Evolutionary conservation across 805 yeast genomes (phyloP), one percentile per base, ranked within the genome.

Genomic region (Candida cerambycidarum): DNA sequence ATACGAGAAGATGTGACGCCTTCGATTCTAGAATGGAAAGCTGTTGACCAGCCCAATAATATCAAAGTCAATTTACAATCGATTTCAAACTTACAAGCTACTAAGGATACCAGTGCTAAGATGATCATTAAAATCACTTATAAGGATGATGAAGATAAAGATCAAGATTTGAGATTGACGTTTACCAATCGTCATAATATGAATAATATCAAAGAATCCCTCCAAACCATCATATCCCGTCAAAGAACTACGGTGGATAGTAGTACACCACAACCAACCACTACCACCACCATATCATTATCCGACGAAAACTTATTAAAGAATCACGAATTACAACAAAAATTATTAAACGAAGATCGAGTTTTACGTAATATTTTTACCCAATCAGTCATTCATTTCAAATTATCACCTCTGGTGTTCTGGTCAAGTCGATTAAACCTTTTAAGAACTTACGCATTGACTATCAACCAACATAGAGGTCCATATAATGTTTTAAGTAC

Each of bases 401-500:
- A 87, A 13, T 65, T 92, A 34, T 83, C 88, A 4, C 87, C 95
- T 0, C 78, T 78, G 30, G 89, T 89, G 53, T 90, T 90, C 62
- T 90, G 97, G 97, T 73, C 81, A 1, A 83, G 90, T 5, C 69
- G 97, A 50, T 69, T 89, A 9, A 87, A 88, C 53, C 72, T 85
- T 18, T 63, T 93, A 42, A 69, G 98, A 41, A 89, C 97, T 0
- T 88, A 79, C 65, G 97, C 97, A 0, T 75, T 93, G 49, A 79
- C 92, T 7, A 77, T 80, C 13, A 78, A 89, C 15, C 99, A 93
- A 58, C 85, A 86, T 50, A 73, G 84, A 38, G 99, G 99, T 0
- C 93, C 96, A 0, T 93, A 90, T 60, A 93, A 93, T 57, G 98
- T 93, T 0, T 67, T 93, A 41, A 85, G 96, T 33, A 89, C 98